Conservation (phyloP, 768 basidiomycete species). For the Suillus plorans region DNA sequence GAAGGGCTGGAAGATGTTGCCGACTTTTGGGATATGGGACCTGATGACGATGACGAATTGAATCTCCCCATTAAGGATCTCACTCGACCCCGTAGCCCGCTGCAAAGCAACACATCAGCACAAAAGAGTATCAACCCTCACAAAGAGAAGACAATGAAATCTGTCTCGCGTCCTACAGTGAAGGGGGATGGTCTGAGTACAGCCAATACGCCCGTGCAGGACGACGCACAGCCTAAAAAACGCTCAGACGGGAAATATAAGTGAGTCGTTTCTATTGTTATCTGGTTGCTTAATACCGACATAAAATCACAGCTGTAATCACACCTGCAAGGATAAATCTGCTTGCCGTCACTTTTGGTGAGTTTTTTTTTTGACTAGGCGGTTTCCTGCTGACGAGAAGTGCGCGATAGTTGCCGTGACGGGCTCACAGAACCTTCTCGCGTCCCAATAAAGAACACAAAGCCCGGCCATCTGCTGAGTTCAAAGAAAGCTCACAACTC, state of each 20-base stretch:
- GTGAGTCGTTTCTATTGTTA: slow-evolving; percentile 36
- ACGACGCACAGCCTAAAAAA: slow-evolving; percentile 29
- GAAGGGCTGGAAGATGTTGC: slow-evolving; percentile 66
- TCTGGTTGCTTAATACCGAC: background rate
- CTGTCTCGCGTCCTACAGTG: background rate
- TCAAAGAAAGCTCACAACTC: background rate
- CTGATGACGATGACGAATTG: slow-evolving; percentile 25
- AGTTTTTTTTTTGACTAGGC: slow-evolving; percentile 17
- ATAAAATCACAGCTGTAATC: slow-evolving; percentile 62
- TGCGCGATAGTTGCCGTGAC: slow-evolving; percentile 63
- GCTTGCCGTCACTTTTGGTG: slow-evolving; percentile 79
- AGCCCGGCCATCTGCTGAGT: slow-evolving; percentile 10
- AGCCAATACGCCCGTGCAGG: no score
- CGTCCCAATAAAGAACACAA: slow-evolving; percentile 31
- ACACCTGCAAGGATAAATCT: slow-evolving; percentile 75
- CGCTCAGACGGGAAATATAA: slow-evolving; percentile 64
- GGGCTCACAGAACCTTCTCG: slow-evolving; percentile 57
- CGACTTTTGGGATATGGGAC: slow-evolving; percentile 61
- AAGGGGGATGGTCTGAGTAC: background rate
- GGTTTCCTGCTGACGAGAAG: slow-evolving; percentile 5
- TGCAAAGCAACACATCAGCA: background rate
- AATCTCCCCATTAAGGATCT: slow-evolving; percentile 32
- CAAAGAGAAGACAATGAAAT: background rate
- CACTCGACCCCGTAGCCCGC: slow-evolving; percentile 23
- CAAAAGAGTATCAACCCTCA: background rate